Conservation (phyloP, 129 eudicot genomes). For the Escallonia herrerae region DNA sequence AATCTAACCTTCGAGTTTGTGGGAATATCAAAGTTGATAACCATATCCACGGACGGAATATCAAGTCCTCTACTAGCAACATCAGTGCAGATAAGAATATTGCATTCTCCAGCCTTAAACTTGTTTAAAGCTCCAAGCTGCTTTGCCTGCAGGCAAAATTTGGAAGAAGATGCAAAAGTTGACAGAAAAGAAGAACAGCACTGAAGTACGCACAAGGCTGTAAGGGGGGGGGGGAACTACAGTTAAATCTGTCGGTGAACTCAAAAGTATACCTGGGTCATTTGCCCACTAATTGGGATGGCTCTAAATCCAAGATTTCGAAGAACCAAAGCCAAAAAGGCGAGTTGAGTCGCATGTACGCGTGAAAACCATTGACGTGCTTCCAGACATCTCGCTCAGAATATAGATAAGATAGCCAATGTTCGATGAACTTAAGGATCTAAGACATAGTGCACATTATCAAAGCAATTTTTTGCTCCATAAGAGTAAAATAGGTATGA, state of each 20-base stretch:
- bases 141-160: constrained; percentile 41
- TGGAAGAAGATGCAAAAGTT: background rate
- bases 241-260: too few relatives aligned
- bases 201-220: background rate
- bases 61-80: constrained; percentile 97
- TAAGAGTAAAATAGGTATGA: too few relatives aligned
- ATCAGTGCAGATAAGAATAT: constrained; percentile 76
- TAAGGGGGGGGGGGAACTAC: background rate
- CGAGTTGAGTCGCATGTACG: constrained; percentile 83
- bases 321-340: constrained; percentile 62
- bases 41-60: constrained; percentile 95
- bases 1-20: constrained; percentile 69
- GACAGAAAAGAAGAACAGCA: background rate
- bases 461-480: background rate
- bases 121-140: constrained; percentile 76
- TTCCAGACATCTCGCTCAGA: constrained; percentile 59
- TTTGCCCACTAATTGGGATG: constrained; percentile 85
- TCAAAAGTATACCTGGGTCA: constrained; percentile 53
- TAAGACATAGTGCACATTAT: background rate
- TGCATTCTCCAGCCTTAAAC: constrained; percentile 90
- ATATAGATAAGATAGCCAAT: constrained; percentile 55
- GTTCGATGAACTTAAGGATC: too few relatives aligned
- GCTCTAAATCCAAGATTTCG: constrained; percentile 82
- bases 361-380: constrained; percentile 93
- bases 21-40: constrained; percentile 83